Evolutionary conservation across 2,329 filamentous ascomycete species (phyloP).

Genomic region (Fusarium decemcellulare): DNA sequence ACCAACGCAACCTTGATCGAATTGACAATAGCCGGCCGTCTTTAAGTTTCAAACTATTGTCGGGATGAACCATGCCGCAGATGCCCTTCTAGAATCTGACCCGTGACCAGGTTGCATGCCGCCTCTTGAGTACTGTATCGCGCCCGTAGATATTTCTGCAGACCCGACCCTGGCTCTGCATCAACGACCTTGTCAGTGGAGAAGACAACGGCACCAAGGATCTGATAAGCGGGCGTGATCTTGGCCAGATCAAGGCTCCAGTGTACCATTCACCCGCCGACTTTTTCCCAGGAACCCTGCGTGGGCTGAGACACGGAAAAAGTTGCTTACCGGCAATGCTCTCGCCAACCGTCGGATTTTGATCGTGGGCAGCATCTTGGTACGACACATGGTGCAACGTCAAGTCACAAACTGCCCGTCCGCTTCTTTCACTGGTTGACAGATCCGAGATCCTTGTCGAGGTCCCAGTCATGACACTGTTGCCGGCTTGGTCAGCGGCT

Average conservation of each 20-base stretch:
- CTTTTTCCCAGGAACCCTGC: background rate
- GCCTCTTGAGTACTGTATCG: background rate
- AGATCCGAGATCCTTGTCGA: conserved; percentile 8
- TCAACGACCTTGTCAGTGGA: conserved; percentile 3
- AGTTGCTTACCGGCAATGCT: background rate
- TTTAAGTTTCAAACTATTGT: background rate
- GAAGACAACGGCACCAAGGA: conserved; percentile 7
- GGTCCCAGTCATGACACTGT: conserved; percentile 2
- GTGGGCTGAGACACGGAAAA: background rate
- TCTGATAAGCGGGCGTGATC: conserved; percentile 12
- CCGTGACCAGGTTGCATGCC: background rate
- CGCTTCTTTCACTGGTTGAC: background rate
- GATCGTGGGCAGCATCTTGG: background rate
- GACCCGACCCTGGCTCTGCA: conserved; percentile 4
- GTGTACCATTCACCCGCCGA: background rate
- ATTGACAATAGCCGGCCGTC: background rate
- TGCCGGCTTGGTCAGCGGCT: background rate
- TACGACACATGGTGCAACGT: background rate
- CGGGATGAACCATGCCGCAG: too few species aligned
- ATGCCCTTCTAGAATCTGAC: background rate
- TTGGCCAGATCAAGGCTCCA: background rate
- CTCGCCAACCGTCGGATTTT: background rate
- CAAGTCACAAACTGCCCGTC: background rate
- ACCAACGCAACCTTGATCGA: background rate
- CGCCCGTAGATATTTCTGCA: background rate